Evolutionary conservation across 2,329 filamentous ascomycete genomes (phyloP).

Genomic region (Sporothrix euskadiensis): DNA sequence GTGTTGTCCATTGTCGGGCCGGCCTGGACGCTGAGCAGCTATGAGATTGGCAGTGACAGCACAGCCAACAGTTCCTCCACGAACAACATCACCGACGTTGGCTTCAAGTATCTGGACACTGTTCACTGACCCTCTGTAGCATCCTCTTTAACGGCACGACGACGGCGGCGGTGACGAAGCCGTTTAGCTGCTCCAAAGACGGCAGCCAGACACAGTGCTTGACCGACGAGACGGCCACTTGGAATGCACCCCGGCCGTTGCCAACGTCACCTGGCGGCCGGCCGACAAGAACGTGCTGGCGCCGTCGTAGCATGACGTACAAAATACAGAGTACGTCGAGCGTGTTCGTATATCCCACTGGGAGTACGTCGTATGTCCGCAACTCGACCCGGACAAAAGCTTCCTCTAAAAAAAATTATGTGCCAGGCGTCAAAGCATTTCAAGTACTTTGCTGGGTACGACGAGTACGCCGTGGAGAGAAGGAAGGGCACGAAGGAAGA

Average conservation of each 20-base stretch:
- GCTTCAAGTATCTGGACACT: slow-evolving; percentile 28
- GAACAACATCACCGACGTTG: slow-evolving; percentile 22
- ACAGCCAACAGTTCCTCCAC: neutral
- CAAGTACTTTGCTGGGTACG: neutral
- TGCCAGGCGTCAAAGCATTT: neutral
- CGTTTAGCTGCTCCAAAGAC: slow-evolving; percentile 26
- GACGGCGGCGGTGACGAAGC: slow-evolving; percentile 29
- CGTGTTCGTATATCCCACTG: neutral
- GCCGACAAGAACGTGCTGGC: slow-evolving; percentile 21
- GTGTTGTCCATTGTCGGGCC: slow-evolving; percentile 34
- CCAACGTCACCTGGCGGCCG: slow-evolving; percentile 29
- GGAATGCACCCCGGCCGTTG: slow-evolving; percentile 26
- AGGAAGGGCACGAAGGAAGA: neutral
- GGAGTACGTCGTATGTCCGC: neutral
- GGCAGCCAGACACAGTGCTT: slow-evolving; percentile 27
- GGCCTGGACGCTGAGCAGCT: slow-evolving; percentile 32
- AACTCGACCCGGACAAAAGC: neutral
- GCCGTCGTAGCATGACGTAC: neutral
- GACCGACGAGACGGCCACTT: slow-evolving; percentile 28
- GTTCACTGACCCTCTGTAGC: slow-evolving; percentile 20
- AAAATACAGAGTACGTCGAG: too few species aligned
- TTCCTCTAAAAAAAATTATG: neutral
- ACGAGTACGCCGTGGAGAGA: neutral
- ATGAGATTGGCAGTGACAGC: slow-evolving; percentile 26
- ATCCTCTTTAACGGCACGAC: slow-evolving; percentile 34